Evolutionary conservation across 169 alveolate species (phyloP), one percentile per base, ranked within the genome.

Genomic region (Plasmodium fragile): DNA sequence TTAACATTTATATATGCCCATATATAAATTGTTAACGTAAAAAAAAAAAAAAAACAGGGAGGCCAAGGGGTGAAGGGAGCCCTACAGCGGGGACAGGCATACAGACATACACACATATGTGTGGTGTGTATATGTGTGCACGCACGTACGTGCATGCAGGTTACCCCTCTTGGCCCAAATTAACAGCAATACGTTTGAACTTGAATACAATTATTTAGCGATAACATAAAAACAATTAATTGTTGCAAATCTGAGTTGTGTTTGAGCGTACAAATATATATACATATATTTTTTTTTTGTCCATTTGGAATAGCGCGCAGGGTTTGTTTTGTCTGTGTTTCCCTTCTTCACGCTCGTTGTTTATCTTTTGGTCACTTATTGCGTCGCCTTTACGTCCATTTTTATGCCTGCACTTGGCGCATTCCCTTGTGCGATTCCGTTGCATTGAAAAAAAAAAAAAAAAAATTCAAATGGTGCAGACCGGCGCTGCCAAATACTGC

Each of bases 1-100:
- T 70, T 70, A 41, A 28, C 77, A 83, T 72, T 22, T 59, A 36
- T 32, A 75, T 72, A 82, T 59, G 73, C 36, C 36, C 73, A 59
- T 59, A 59, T 22, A 59, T 59, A 59, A 59, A 59, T 59, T 59
- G 73, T 59, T 59, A 59, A 59, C 73, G 73, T 59, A 59, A 59
- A 59, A 59, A 59, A 59, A 59, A 59, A 34, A 3, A 34, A 34
- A 34, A 34, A 39, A 55, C n/a, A 18, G 34, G 34, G 34, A 59
- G 8, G 13, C 34, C 28, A 59, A 59, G 72, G 72, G 32, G 72
- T 1, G 72, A 34, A 3, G 41, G 41, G 41, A 34, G 6, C 41
- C 41, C 41, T 34, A 34, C 1, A 34, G 45, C 10, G 45, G 45
- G 8, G 45, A 39, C n/a, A 18, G 73, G 73, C 36, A 2, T 22